Base-by-base conservation (phyloP, 345 rosid genomes). In the Heritiera littoralis region DNA sequence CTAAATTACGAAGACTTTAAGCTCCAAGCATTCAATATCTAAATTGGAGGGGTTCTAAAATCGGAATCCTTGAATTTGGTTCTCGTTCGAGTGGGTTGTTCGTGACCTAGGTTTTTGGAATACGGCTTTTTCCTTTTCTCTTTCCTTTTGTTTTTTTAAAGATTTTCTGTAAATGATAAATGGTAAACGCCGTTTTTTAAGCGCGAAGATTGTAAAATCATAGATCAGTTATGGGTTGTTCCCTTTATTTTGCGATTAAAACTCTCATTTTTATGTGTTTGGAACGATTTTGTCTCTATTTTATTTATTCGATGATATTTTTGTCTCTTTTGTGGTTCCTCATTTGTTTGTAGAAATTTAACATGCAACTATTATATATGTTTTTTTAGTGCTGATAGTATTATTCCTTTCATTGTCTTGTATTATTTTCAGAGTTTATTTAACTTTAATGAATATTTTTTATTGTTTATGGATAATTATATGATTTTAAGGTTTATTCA, bases 81-180 rank as follows among this genome's bases (percentile, higher is more conserved):
- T n/a, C 72, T 49, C 18, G 2, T 51, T 66, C 60, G 11, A 20
- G 63, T 65, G 28, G 64, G 49, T 66, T 77, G 18, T n/a, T 66
- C 46, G 20, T 74, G 60, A 77, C 65, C 79, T 77, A 77, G 79
- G 79, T 66, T 77, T 77, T 77, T 8, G n/a, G 40, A 40, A 1
- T 9, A 67, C 38, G 17, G 64, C 9, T 64, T 49, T 54, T 49
- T 41, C 7, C 41, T 76, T 20, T 6, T 41, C 15, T 17, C 12
- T 17, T 18, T 41, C n/a, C 41, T 55, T 40, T 55, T 35, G 3
- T 7, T 58, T 14, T 14, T 7, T 59, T n/a, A 6, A 38, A 13
- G 5, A 9, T 66, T 66, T 7, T 11, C 46, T 54, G 2, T 17
- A n/a, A 49, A 8, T 63, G 61, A 3, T 65, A 30, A 18, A 51